Percentiles rank a stretch among this genome's conserved stretches.
These are phyloP conservation scores for Suillus sp. DNA, from an alignment of 768 basidiomycete genomes.

Conservation along the genomic window DNA sequence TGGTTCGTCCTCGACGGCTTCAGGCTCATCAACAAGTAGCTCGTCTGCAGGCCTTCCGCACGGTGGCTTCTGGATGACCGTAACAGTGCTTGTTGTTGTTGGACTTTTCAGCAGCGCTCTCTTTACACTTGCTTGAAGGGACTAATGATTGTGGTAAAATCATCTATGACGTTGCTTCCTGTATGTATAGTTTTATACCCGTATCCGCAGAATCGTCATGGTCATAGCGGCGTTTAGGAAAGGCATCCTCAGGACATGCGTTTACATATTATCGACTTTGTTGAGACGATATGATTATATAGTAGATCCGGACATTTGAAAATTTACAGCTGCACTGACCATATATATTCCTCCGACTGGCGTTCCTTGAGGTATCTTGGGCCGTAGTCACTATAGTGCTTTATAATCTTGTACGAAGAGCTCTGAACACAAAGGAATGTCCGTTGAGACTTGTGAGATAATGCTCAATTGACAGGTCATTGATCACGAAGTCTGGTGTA, in stretches of 20 bases:
- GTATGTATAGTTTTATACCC: neutral
- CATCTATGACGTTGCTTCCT: neutral
- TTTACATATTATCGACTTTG: neutral
- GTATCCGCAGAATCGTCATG: neutral
- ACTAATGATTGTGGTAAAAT: neutral
- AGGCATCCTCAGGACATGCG: neutral
- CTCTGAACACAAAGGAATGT: too few species aligned
- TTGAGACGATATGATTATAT: neutral
- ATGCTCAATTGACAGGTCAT: too few species aligned
- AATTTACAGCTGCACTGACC: neutral
- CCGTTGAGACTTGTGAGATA: too few species aligned
- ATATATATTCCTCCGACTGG: neutral
- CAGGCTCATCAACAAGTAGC: constrained; percentile 10
- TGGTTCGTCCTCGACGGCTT: constrained; percentile 16
- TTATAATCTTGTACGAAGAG: neutral
- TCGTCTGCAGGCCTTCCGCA: constrained; percentile 11
- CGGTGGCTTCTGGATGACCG: constrained; percentile 13
- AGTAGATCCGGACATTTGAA: neutral
- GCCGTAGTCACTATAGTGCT: neutral
- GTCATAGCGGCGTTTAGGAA: neutral
- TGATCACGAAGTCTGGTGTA: too few species aligned
- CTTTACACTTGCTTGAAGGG: constrained; percentile 1
- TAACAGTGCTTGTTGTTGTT: constrained; percentile 15
- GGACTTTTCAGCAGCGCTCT: constrained; percentile 11
- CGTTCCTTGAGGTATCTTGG: neutral